phyloP scores from a whole-genome alignment of 768 basidiomycete genomes.

The Mycena metata region DNA sequence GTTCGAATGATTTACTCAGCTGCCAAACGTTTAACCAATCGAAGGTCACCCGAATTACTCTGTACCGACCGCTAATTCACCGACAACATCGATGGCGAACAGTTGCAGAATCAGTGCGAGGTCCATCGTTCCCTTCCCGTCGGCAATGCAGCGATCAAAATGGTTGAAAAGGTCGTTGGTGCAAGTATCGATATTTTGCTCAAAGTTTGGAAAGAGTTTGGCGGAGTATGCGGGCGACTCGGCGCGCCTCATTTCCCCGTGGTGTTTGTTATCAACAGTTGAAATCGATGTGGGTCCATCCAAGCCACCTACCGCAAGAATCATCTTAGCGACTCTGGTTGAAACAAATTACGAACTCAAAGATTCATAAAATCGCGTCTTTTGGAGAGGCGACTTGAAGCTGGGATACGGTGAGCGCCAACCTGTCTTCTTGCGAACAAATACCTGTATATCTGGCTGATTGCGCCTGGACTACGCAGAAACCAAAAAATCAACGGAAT shows the following conservation, averaged over 20 bases:
- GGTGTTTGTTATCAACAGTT: conserved; percentile 26
- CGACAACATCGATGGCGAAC: conserved; percentile 25
- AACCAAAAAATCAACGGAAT: neutral
- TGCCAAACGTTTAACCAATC: no score
- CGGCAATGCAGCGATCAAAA: conserved; percentile 11
- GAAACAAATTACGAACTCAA: conserved; percentile 6
- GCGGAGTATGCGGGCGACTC: conserved; percentile 21
- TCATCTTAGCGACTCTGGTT: neutral
- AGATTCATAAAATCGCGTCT: conserved; percentile 24
- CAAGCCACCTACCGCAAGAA: neutral
- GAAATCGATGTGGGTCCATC: conserved; percentile 20
- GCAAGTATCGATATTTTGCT: conserved; percentile 7
- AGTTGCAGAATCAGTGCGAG: conserved; percentile 11
- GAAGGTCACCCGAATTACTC: no score
- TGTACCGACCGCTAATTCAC: conserved; percentile 11
- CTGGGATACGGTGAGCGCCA: neutral
- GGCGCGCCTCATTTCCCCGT: conserved; percentile 24
- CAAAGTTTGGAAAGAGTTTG: neutral
- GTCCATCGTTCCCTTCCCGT: conserved; percentile 13
- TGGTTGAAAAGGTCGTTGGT: neutral
- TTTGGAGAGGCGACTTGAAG: conserved; percentile 25
- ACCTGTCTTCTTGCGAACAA: neutral
- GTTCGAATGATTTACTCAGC: conserved; percentile 19
- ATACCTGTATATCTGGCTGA: conserved; percentile 24
- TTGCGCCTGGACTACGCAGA: conserved; percentile 14